Base-by-base conservation (phyloP, 2,329 filamentous ascomycete genomes). In the Penicillium psychrosexuale region DNA sequence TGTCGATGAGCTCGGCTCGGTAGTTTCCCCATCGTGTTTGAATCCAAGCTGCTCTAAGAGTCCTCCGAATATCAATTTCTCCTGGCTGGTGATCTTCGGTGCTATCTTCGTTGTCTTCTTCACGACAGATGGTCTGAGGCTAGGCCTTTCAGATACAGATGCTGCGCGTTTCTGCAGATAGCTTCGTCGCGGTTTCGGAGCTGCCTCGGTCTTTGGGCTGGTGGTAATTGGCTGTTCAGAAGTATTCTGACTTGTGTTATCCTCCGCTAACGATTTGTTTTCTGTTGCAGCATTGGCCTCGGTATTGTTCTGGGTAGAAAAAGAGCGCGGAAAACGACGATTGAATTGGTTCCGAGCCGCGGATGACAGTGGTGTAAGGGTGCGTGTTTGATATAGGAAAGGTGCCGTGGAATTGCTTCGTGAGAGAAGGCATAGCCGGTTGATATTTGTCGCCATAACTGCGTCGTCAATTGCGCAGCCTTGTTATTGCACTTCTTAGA, bases 311-410 rank as follows among this genome's bases (percentile, higher is more conserved):
- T 53, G 51, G 3, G 59, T 59, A 11, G 63, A 65, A 51, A 64
- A 65, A 24, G 58, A 34, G 9, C 50, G 60, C 19, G 40, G 47
- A 19, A 51, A 60, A 42, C 45, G 59, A 28, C 34, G 48, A 43
- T 42, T 50, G 43, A 55, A 33, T 38, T 53, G 45, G 37, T 47
- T 51, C 11, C 36, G 57, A 42, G 53, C 44, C 8, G 57, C 34
- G 33, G 37, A 27, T 12, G 47, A 57, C 43, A 52, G 43, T 28
- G 64, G 51, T 5, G 58, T 56, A 31, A 87, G 79, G 0, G 88
- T 90, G 56, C 81, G 77, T 5, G 88, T 91, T 61, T 89, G 86
- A 67, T 90, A 91, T 7, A 91, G 78, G 54, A 91, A 91, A 0
- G 87, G 85, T 5, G 85, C 73, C 13, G 84, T 71, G 7, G 82